Conservation (phyloP, 2,329 filamentous ascomycete species). For the Orbilia quercus region DNA sequence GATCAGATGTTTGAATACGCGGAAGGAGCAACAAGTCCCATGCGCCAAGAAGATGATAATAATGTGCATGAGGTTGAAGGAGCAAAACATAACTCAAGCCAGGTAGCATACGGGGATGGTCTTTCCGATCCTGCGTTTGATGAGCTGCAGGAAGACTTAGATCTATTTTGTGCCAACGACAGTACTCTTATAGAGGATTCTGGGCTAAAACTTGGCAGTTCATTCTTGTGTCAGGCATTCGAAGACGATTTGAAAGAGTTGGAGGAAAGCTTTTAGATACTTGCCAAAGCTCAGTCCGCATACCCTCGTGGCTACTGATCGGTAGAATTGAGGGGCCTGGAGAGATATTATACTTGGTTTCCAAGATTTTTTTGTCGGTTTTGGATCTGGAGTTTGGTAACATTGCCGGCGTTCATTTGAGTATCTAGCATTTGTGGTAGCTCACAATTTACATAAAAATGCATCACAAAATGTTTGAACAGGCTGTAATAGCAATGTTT, state of each 20-base stretch:
- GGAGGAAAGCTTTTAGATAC: slow-evolving; percentile 30
- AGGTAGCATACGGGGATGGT: slow-evolving; percentile 41
- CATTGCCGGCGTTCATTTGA: slow-evolving; percentile 16
- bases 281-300: no score
- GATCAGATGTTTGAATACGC: slow-evolving; percentile 41
- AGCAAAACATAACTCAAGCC: slow-evolving; percentile 25
- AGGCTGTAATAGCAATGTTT: no score
- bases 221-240: slow-evolving; percentile 39
- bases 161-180: slow-evolving; percentile 19
- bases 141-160: slow-evolving; percentile 32
- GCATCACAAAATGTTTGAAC: no score
- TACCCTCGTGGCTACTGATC: no score
- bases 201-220: slow-evolving; percentile 26
- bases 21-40: slow-evolving; percentile 36
- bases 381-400: no score
- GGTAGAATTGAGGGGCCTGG: no score
- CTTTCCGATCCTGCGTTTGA: slow-evolving; percentile 52
- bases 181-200: slow-evolving; percentile 7
- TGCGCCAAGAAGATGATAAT: slow-evolving; percentile 24
- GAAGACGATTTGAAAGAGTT: slow-evolving; percentile 53
- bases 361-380: no score
- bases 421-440: slow-evolving; percentile 55
- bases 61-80: slow-evolving; percentile 8
- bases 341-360: no score
- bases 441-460: slow-evolving; percentile 61